Conservation (phyloP, 208 protist species). For the Phytomonas sp. region DNA sequence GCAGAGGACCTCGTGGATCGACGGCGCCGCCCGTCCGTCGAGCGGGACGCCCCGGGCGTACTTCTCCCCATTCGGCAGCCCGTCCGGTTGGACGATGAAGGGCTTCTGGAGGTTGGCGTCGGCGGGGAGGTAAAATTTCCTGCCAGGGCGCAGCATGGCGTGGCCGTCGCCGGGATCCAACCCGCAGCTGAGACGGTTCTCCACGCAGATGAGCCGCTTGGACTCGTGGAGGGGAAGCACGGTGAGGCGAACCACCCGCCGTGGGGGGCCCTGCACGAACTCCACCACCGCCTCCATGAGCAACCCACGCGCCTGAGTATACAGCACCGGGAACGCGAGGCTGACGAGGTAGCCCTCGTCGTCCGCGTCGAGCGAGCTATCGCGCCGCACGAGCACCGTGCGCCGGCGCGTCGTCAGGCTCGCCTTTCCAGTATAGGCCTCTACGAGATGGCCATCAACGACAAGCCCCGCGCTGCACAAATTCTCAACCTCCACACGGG, state of each 20-base stretch:
- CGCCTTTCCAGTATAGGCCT: slow-evolving; percentile 30
- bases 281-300: slow-evolving; percentile 36
- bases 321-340: slow-evolving; percentile 48
- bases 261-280: slow-evolving; percentile 25
- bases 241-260: slow-evolving; percentile 43
- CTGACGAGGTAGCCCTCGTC: slow-evolving; percentile 28
- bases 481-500: slow-evolving; percentile 42
- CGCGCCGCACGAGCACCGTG: slow-evolving; percentile 21
- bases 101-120: slow-evolving; percentile 29
- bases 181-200: slow-evolving; percentile 51
- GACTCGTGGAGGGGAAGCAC: slow-evolving; percentile 59
- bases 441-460: slow-evolving; percentile 23
- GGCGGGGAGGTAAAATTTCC: slow-evolving; percentile 46
- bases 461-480: slow-evolving; percentile 34
- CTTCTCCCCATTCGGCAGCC: slow-evolving; percentile 11
- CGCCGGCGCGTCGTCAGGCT: slow-evolving; percentile 23
- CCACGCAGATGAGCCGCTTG: slow-evolving; percentile 59
- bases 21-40: slow-evolving; percentile 11
- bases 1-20: slow-evolving; percentile 34
- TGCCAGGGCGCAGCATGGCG: slow-evolving; percentile 26
- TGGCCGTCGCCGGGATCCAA: slow-evolving; percentile 22
- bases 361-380: slow-evolving; percentile 14
- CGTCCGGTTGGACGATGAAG: slow-evolving; percentile 39
- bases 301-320: slow-evolving; percentile 41
- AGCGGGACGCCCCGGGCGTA: slow-evolving; percentile 10